Base-by-base conservation (phyloP, 176 grass and related monocot species). In the Cocos nucifera region DNA sequence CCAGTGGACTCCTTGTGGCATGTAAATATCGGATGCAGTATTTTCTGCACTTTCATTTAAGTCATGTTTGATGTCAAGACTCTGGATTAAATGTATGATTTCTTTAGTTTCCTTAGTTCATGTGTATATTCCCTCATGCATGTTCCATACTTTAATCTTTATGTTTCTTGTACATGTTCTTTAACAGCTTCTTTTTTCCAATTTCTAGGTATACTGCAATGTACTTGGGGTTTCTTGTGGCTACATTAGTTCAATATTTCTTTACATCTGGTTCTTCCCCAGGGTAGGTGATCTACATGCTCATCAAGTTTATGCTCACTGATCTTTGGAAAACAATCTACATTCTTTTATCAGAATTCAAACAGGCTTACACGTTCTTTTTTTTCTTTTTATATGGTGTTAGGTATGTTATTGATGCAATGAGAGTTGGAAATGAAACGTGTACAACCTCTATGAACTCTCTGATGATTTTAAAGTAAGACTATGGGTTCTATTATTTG, bases 401-500 rank as follows among this genome's bases (percentile, higher is more conserved):
- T 69, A 97, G 92, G 39, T 91, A 82, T 57, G 92, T 88, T 57
- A 23, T 88, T 15, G 92, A 91, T 75, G 81, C 58, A 65, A 80
- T 91, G 69, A 74, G 82, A 75, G 84, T 68, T 78, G 73, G 63
- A 32, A 84, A 80, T 18, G 72, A 69, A 44, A 83, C 82, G 65
- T 72, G 84, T 67, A 84, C 84, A 23, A 88, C 84, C 22, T 97
- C 80, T 60, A 59, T 85, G 50, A 88, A 88, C 54, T 76, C 87
- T 57, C 59, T 59, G 26, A 62, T 61, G 22, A 72, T 91, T 79
- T 75, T 84, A 56, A 91, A 80, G 92, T 97, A 91, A 85, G 82
- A 54, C 77, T 32, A 55, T 79, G 83, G 60, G 66, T 62, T 61
- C 67, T 58, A 28, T 79, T 44, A 44, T 3, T 44, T 44, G 35